Base-by-base conservation (phyloP, 768 basidiomycete species). In the Tephrocybe sp. region DNA sequence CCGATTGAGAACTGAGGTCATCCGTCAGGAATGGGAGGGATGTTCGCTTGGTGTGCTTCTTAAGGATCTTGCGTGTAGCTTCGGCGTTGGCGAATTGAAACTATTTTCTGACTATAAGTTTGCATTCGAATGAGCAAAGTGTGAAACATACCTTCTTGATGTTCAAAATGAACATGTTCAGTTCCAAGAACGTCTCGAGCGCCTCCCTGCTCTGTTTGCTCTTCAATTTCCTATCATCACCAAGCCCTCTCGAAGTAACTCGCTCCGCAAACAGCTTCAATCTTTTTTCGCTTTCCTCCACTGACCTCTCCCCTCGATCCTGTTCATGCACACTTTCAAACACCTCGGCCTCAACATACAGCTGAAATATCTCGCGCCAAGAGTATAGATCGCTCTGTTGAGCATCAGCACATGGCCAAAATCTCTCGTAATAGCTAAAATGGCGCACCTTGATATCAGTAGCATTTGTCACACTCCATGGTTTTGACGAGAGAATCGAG, bases 291-390 rank as follows among this genome's bases (percentile, higher is more conserved):
- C 83, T 77, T 48, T 93, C 88, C 49, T 90, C 83, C 3, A 84
- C 67, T 15, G 77, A 72, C 26, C 84, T 73, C 58, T 93, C 88
- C 1, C 90, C 91, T 3, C 85, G 67, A 41, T 75, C 72, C 1
- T 75, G 62, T 65, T 94, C 93, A 12, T 73, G 66, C 10, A 81
- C 66, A 30, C 80, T 81, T 64, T 95, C 93, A 59, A 96, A 97
- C 1, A 97, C 81, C 59, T 94, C 88, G 0, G 83, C 74, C 58
- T 96, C 93, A 42, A 88, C 75, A 66, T 96, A 97, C 2, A 95
- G 68, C 51, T 85, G 84, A 62, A 98, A 96, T 24, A 97, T 86
- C 68, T 92, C 85, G 20, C 95, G 74, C 95, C 95, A 97, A 5
- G 83, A 77, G 63, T 90, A 93, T 7, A 98, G 68, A 58, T 98